phyloP scores from a whole-genome alignment of 2,329 filamentous ascomycete species.

The Monosporascus sp. region DNA sequence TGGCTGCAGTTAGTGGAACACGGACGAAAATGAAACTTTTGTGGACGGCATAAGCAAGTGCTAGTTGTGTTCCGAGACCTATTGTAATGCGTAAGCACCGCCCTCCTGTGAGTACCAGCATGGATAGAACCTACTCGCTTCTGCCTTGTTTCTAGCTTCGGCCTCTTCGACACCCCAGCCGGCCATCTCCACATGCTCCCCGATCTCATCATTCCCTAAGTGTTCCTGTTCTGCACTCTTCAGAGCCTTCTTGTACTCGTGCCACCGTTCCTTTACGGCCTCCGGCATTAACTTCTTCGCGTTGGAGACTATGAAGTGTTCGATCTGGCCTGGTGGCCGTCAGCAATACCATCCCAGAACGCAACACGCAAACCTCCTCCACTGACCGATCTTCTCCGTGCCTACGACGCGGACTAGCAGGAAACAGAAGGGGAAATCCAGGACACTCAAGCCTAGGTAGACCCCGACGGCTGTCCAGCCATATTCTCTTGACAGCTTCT shows the following conservation, averaged over 20 bases:
- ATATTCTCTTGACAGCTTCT: constrained; percentile 84
- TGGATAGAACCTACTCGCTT: constrained; percentile 63
- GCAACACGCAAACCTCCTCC: neutral
- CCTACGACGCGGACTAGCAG: constrained; percentile 77
- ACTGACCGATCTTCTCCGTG: constrained; percentile 75
- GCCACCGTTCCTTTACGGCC: constrained; percentile 48
- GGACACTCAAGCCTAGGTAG: constrained; percentile 73
- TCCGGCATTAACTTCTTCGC: constrained; percentile 57
- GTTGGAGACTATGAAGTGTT: constrained; percentile 61
- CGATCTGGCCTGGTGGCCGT: constrained; percentile 46
- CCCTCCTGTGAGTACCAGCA: neutral
- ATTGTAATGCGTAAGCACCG: constrained; percentile 9
- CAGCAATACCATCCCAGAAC: neutral
- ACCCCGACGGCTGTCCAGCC: constrained; percentile 93
- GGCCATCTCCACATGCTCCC: constrained; percentile 44
- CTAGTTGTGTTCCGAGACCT: constrained; percentile 75
- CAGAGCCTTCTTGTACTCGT: constrained; percentile 42
- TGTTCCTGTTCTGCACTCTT: constrained; percentile 40
- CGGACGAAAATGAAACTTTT: constrained; percentile 96
- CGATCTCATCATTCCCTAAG: constrained; percentile 37
- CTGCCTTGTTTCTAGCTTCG: constrained; percentile 52
- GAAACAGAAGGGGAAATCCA: constrained; percentile 96
- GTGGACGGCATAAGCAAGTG: constrained; percentile 92
- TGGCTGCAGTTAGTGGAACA: constrained; percentile 84
- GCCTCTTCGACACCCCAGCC: constrained; percentile 61